These are phyloP conservation scores for Chamaenerion angustifolium DNA, from an alignment of 345 rosid genomes.

Conservation along the genomic window DNA sequence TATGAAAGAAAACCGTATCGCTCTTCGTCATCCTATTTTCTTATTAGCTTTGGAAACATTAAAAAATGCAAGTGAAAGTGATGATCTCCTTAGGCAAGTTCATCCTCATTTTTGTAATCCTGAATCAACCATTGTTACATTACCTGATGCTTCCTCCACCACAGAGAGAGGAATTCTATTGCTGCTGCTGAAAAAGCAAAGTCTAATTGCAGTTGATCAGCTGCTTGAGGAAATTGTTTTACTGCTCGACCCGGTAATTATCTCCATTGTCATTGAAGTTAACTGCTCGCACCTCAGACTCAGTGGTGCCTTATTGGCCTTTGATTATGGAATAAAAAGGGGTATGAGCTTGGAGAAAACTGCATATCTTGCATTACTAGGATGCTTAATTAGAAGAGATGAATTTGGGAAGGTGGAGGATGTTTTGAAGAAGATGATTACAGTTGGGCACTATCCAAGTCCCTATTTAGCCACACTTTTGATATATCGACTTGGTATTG, in stretches of 20 bases:
- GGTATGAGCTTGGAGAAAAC: conserved; percentile 35
- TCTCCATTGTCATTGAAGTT: conserved; percentile 36
- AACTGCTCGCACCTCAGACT: conserved; percentile 27
- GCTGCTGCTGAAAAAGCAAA: conserved; percentile 49
- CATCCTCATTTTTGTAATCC: conserved; percentile 41
- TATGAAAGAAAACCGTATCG: conserved; percentile 46
- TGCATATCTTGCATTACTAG: conserved; percentile 47
- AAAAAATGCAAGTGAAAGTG: conserved; percentile 32
- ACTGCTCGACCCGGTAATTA: conserved; percentile 25
- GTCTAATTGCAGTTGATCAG: conserved; percentile 42
- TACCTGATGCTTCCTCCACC: conserved; percentile 13
- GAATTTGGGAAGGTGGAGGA: conserved; percentile 28
- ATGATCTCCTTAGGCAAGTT: conserved; percentile 44
- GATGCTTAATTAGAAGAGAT: conserved; percentile 34
- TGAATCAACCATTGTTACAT: conserved; percentile 13
- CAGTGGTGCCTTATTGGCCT: conserved; percentile 48
- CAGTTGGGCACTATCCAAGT: conserved; percentile 45
- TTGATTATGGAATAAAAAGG: conserved; percentile 39
- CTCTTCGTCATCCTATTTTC: conserved; percentile 59
- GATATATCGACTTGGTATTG: conserved; percentile 55
- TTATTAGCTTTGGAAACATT: conserved; percentile 39
- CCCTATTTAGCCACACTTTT: conserved; percentile 44
- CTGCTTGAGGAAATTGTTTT: conserved; percentile 32
- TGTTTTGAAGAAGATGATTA: conserved; percentile 36
- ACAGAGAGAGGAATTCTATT: conserved; percentile 30